Percentiles rank a stretch among this genome's conserved stretches.
Evolutionary conservation across 2,329 filamentous ascomycete genomes (phyloP).

Genomic region (Aaosphaeria pasadenensis): DNA sequence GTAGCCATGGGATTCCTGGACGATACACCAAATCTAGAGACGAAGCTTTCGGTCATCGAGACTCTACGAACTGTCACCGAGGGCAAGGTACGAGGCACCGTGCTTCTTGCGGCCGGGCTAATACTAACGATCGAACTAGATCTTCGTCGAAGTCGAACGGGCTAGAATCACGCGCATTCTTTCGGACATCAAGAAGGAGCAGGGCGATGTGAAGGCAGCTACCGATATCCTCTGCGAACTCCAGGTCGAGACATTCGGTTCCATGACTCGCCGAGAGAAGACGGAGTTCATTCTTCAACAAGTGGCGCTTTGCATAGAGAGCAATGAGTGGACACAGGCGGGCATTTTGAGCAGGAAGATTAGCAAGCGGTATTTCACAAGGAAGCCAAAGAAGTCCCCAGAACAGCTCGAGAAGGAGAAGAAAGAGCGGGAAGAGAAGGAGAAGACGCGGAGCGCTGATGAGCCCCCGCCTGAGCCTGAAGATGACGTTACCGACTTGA

Average conservation of each 20-base stretch:
- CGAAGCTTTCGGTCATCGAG: constrained; percentile 91
- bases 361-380: constrained; percentile 85
- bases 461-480: constrained; percentile 70
- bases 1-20: constrained; percentile 90
- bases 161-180: constrained; percentile 92
- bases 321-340: constrained; percentile 93
- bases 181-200: constrained; percentile 94
- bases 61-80: constrained; percentile 94
- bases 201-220: constrained; percentile 87
- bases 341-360: constrained; percentile 94
- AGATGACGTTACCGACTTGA: constrained; percentile 93
- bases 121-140: constrained; percentile 50
- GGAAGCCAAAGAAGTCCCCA: constrained; percentile 85
- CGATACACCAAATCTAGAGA: constrained; percentile 77
- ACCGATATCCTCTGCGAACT: constrained; percentile 94
- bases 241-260: constrained; percentile 98
- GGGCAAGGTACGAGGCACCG: constrained; percentile 65
- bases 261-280: constrained; percentile 96
- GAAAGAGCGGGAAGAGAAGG: constrained; percentile 82
- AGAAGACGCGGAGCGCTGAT: constrained; percentile 74
- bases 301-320: constrained; percentile 91
- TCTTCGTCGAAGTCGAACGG: constrained; percentile 98
- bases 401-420: constrained; percentile 89
- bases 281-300: constrained; percentile 98
- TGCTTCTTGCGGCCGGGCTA: neutral